phyloP scores from a whole-genome alignment of 2,329 filamentous ascomycete genomes.

The Colletotrichum higginsianum region DNA sequence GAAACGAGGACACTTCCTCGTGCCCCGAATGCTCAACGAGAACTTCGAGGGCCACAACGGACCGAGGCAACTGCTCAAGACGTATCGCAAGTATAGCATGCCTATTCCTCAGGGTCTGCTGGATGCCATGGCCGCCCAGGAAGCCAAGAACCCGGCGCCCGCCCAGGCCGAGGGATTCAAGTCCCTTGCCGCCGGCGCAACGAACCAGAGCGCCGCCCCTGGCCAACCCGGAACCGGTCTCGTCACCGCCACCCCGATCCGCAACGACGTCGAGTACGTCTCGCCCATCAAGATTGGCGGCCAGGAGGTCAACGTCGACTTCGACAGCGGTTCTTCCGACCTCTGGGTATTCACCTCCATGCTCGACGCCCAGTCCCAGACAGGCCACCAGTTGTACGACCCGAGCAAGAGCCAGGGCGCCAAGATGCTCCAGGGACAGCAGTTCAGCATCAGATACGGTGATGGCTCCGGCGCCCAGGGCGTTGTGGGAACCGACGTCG shows the following conservation, averaged over 20 bases:
- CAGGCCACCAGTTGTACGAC: conserved; percentile 64
- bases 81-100: conserved; percentile 78
- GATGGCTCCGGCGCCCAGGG: conserved; percentile 76
- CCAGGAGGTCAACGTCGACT: conserved; percentile 78
- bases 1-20: conserved; percentile 71
- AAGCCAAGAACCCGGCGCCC: conserved; percentile 20
- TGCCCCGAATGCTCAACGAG: conserved; percentile 70
- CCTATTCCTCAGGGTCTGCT: conserved; percentile 60
- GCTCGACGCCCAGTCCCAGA: conserved; percentile 60
- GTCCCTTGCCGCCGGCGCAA: conserved; percentile 18
- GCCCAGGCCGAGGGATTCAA: conserved; percentile 45
- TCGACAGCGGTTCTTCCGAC: conserved; percentile 84
- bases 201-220: conserved; percentile 35
- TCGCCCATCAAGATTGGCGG: conserved; percentile 79
- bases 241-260: conserved; percentile 75
- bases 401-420: conserved; percentile 54
- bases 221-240: conserved; percentile 59
- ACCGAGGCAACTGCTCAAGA: conserved; percentile 73
- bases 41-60: conserved; percentile 70
- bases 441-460: conserved; percentile 79
- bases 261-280: conserved; percentile 79
- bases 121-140: conserved; percentile 51
- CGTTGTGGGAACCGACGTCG: conserved; percentile 76
- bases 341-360: conserved; percentile 81
- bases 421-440: conserved; percentile 54